phyloP scores from a whole-genome alignment of 768 basidiomycete species.

The Lyophyllum semitale region DNA sequence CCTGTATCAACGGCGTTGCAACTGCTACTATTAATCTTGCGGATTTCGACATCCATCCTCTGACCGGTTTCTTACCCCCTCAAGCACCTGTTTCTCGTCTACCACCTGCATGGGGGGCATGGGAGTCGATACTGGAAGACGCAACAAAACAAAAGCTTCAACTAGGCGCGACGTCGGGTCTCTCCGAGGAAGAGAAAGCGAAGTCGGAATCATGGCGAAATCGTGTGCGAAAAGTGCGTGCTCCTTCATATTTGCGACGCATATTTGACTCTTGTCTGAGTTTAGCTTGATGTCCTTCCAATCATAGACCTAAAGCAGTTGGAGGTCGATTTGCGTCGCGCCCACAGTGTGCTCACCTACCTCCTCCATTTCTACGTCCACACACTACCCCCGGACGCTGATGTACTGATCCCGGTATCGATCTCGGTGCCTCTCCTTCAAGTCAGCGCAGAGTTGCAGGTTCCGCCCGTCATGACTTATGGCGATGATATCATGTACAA shows the following conservation, averaged over 20 bases:
- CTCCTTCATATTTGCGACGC: constrained; percentile 5
- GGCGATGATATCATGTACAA: constrained; percentile 94
- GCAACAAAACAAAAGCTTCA: constrained; percentile 52
- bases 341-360: constrained; percentile 76
- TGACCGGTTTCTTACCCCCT: constrained; percentile 91
- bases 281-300: constrained; percentile 56
- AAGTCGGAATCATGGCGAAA: constrained; percentile 56
- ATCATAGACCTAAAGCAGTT: constrained; percentile 46
- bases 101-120: constrained; percentile 62
- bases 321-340: constrained; percentile 66
- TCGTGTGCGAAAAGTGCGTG: constrained; percentile 47
- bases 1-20: background rate
- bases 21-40: background rate
- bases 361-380: constrained; percentile 84
- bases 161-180: constrained; percentile 55
- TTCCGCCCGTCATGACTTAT: constrained; percentile 91
- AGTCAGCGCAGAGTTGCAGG: constrained; percentile 69
- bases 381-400: constrained; percentile 47
- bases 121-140: constrained; percentile 65
- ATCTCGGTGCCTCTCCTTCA: constrained; percentile 79
- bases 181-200: constrained; percentile 39
- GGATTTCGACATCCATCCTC: constrained; percentile 90
- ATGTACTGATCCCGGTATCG: constrained; percentile 68
- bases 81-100: constrained; percentile 67
- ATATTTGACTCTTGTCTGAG: background rate